Base-by-base conservation (phyloP, 352 stramenopile genomes). In the Pythium oligandrum region DNA sequence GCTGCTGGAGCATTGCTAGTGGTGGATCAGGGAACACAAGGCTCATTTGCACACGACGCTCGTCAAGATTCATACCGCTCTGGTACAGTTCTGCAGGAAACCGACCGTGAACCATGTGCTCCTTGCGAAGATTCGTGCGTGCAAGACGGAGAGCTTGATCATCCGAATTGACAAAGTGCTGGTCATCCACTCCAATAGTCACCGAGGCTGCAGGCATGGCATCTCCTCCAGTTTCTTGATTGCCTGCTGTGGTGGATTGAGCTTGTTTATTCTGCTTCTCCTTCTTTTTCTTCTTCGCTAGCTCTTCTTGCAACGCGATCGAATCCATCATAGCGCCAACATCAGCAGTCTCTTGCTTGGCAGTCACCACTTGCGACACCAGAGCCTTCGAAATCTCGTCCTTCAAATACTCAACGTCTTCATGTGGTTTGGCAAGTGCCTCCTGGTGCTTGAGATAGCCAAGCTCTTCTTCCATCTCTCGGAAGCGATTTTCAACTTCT, bases 381-480 rank as follows among this genome's bases (percentile, higher is more conserved):
- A 93, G 53, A 1, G 67, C 74, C 37, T 79, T 89, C 3, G 83
- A 82, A 26, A 93, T 89, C 2, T 87, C 73, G 10, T 71, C 51
- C 4, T 85, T 64, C 4, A 91, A 53, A 40, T 88, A 89, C 0
- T 63, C 62, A 32, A 88, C 66, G 9, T 88, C 75, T 3, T 65
- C 39, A 32, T 84, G 68, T 1, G 72, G 67, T 33, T 81, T 60
- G 4, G 63, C 40, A 9, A 89, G 54, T 1, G 74, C 62, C 5
- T 75, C 61, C 0, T 46, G 26, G 32, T 89, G 80, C 34, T 64
- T 68, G 0, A 89, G 43, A 58, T 92, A 92, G 0, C 83, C 83
- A 0, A 90, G 71, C 30, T 88, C 78, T 67, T 94, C 82, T 48
- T 94, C 83, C 81, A 94, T 94, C 58, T 94, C 83, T 9, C 81